Evolutionary conservation across 2,329 filamentous ascomycete genomes (phyloP).

Genomic region (Hypoxylon sp.): DNA sequence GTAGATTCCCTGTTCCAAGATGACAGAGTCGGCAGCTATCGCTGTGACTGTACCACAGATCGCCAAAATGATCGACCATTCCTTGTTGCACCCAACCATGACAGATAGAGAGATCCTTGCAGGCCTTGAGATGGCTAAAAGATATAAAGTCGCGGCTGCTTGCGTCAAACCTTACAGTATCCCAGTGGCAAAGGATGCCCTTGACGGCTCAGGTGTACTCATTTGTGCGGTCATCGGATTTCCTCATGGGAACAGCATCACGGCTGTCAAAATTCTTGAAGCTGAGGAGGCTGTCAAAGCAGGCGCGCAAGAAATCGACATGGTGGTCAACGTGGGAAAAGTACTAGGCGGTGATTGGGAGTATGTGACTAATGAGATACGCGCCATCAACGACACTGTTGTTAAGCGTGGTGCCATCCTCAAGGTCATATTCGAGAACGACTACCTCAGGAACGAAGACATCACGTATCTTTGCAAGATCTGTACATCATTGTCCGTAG

Average conservation of each 20-base stretch:
- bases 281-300: slow-evolving; percentile 62
- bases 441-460: slow-evolving; percentile 66
- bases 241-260: slow-evolving; percentile 71
- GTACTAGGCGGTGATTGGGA: slow-evolving; percentile 69
- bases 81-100: slow-evolving; percentile 73
- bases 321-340: slow-evolving; percentile 74
- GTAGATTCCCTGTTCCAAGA: slow-evolving; percentile 7
- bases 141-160: slow-evolving; percentile 67
- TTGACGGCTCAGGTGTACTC: slow-evolving; percentile 64
- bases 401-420: slow-evolving; percentile 61
- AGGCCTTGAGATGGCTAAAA: slow-evolving; percentile 64
- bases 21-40: slow-evolving; percentile 50
- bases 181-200: slow-evolving; percentile 62
- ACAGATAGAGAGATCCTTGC: slow-evolving; percentile 67
- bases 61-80: slow-evolving; percentile 72
- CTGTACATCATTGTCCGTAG: slow-evolving; percentile 65
- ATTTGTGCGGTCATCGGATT: slow-evolving; percentile 74
- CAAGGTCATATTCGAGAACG: slow-evolving; percentile 76
- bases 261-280: slow-evolving; percentile 68
- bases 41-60: slow-evolving; percentile 62
- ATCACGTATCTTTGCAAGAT: slow-evolving; percentile 69
- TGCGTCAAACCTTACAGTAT: slow-evolving; percentile 72
- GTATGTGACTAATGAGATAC: slow-evolving; percentile 68
- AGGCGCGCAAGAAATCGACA: slow-evolving; percentile 70
- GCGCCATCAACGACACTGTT: slow-evolving; percentile 64